Base-by-base conservation (phyloP, 2,329 filamentous ascomycete species). In the Pseudogymnoascus sp. region DNA sequence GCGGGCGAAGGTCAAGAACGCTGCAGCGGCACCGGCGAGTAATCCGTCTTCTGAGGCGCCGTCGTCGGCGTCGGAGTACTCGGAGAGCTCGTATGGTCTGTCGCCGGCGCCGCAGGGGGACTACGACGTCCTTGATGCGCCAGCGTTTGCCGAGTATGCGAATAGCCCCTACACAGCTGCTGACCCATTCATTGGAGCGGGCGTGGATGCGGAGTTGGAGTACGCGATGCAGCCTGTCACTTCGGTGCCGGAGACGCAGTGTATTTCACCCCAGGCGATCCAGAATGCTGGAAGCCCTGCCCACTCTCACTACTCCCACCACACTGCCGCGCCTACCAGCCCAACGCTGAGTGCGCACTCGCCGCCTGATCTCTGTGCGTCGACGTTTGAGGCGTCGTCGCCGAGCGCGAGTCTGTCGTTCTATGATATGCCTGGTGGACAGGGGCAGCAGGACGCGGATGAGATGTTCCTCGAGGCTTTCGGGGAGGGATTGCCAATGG, bases 301-400 rank as follows among this genome's bases (percentile, higher is more conserved):
- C 5, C 68, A 68, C 35, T 69, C 67, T 12, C 62, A 59, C 9
- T 64, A 65, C 36, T 65, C 68, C 12, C 66, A 66, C 29, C 65
- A 62, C 25, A 35, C 60, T 7, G n/a, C 7, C 7, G 37, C 29
- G 29, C 25, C 39, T 1, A 71, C 73, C 3, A 71, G 72, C 15
- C 82, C 58, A 65, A 71, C 29, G 70, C 81, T 72, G 78, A 80
- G 62, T 82, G 79, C 71, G 82, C 45, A 80, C 71, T 83, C 83
- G 3, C 82, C 82, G 4, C 83, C 83, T 1, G 82, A 82, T 64
- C 79, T 86, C 31, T 85, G 83, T n/a, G 79, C 82, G 64, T 83
- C 82, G 25, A 52, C 45, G 45, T 52, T 52, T 52, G 45, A 52
- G 21, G 82, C 82, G 12, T 85, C 83, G 25, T 82, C 83, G 3